Evolutionary conservation across 345 rosid genomes (phyloP).

Genomic region (Moricandia moricandioides): DNA sequence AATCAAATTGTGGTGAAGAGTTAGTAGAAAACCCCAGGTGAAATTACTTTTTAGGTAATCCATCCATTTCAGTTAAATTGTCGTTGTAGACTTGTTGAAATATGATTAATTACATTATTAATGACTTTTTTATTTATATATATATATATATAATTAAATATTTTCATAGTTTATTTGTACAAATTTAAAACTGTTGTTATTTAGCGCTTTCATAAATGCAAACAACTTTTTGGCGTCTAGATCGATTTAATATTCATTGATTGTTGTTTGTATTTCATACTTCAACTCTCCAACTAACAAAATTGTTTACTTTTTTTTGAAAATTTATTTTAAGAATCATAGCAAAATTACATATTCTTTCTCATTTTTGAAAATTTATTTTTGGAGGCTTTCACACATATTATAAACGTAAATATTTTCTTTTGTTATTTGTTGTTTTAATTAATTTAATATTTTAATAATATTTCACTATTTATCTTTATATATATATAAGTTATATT

Average conservation of each 20-base stretch:
- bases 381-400: background rate
- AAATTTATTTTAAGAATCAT: background rate
- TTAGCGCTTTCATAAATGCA: background rate
- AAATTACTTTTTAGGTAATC: background rate
- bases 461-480: background rate
- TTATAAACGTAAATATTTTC: background rate
- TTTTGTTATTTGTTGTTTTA: no score
- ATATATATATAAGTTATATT: no score
- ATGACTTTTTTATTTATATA: no score
- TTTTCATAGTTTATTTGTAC: no score
- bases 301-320: background rate
- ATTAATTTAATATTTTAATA: no score
- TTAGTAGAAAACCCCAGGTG: background rate
- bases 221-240: background rate
- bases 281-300: background rate
- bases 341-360: background rate
- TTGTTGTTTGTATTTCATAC: background rate
- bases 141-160: no score
- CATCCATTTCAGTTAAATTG: no score
- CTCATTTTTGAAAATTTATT: no score
- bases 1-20: background rate
- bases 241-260: background rate
- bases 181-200: no score
- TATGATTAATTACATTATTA: no score
- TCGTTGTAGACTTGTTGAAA: no score